Evolutionary conservation across 1,284 basidiomycete species (phyloP).

Genomic region (Cryptococcus sp.): DNA sequence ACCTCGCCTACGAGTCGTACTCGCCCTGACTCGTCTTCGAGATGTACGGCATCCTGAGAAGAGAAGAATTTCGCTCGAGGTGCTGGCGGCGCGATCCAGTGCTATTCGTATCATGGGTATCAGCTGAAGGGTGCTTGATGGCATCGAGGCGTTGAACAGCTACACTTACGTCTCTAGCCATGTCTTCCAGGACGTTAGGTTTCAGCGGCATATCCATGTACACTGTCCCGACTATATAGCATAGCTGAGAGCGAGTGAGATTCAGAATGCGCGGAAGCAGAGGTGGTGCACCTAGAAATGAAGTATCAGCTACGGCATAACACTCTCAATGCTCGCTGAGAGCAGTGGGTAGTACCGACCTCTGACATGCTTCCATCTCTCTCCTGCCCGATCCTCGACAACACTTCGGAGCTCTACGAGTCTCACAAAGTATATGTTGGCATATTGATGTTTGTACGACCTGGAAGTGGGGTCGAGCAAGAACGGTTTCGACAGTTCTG

Average conservation of each 20-base stretch:
- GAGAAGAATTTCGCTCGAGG: slow-evolving; percentile 73
- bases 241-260: slow-evolving; percentile 77
- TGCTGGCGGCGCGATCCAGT: slow-evolving; percentile 82
- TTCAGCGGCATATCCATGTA: slow-evolving; percentile 99
- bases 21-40: slow-evolving; percentile 94
- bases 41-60: slow-evolving; percentile 74
- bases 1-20: slow-evolving; percentile 79
- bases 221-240: slow-evolving; percentile 90
- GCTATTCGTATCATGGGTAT: slow-evolving; percentile 57
- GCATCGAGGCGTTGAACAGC: slow-evolving; percentile 32
- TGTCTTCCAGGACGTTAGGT: slow-evolving; percentile 93
- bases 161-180: slow-evolving; percentile 77
- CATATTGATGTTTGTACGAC: slow-evolving; percentile 76
- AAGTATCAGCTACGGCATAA: slow-evolving; percentile 1
- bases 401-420: slow-evolving; percentile 64
- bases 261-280: slow-evolving; percentile 85
- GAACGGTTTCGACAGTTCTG: slow-evolving; percentile 50
- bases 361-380: slow-evolving; percentile 66
- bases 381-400: slow-evolving; percentile 66
- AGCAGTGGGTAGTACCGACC: slow-evolving; percentile 55
- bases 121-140: not conserved
- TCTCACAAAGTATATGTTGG: slow-evolving; percentile 87
- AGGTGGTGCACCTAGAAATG: slow-evolving; percentile 63
- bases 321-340: not conserved
- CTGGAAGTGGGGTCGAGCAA: slow-evolving; percentile 42